These are phyloP conservation scores for Mycena vitilis DNA, from an alignment of 768 basidiomycete species.

Conservation along the genomic window DNA sequence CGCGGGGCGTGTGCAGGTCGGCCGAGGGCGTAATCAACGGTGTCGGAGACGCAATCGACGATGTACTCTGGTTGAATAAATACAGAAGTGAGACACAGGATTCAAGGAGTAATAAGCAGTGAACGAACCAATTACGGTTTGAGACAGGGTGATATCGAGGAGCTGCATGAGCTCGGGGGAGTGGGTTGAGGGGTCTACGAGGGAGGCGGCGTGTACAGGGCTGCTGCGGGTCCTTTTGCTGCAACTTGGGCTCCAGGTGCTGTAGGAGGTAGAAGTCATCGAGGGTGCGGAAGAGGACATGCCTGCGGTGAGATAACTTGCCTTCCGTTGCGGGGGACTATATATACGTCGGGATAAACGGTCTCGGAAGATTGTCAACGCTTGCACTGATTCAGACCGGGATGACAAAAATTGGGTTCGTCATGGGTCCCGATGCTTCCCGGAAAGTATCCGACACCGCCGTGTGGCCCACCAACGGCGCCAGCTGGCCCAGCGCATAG, in stretches of 20 bases:
- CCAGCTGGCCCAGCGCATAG: too few relatives aligned
- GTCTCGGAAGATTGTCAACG: too few relatives aligned
- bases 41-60: slow-evolving; percentile 13
- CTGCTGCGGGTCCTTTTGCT: not conserved
- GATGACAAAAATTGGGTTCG: too few relatives aligned
- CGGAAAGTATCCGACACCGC: too few relatives aligned
- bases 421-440: too few relatives aligned
- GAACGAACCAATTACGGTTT: slow-evolving; percentile 6
- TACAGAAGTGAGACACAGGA: not conserved
- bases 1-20: not conserved
- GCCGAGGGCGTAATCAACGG: slow-evolving; percentile 16
- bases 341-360: too few relatives aligned
- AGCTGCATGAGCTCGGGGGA: slow-evolving; percentile 19
- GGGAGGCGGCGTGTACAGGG: slow-evolving; percentile 17
- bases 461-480: too few relatives aligned
- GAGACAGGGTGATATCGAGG: not conserved
- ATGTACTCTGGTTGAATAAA: slow-evolving; percentile 10
- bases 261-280: not conserved
- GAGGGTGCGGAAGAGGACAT: not conserved
- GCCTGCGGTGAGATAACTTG: not conserved
- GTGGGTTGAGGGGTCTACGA: slow-evolving; percentile 10
- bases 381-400: too few relatives aligned
- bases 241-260: slow-evolving; percentile 1
- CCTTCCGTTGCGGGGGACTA: too few relatives aligned
- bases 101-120: not conserved